A percentile compares a stretch with the other conserved stretches of the same genome.
phyloP scores from a whole-genome alignment of 208 protist species.

The Leishmania martiniquensis region DNA sequence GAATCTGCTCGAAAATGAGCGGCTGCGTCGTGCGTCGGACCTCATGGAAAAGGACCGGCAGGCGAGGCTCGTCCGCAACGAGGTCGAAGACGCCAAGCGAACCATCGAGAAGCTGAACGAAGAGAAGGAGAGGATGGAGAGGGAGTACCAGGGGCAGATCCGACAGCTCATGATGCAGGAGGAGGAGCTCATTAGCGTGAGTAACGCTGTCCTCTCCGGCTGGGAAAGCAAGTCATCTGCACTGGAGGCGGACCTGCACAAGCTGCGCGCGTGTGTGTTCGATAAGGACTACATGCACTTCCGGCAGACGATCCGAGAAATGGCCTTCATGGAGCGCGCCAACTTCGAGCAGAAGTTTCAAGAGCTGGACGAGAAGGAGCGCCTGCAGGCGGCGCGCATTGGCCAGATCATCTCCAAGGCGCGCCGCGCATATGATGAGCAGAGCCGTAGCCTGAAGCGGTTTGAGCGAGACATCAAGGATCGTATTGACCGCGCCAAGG shows the following conservation, averaged over 20 bases:
- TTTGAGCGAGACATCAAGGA: slow-evolving; percentile 49
- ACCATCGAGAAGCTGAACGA: slow-evolving; percentile 37
- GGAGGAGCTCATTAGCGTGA: slow-evolving; percentile 55
- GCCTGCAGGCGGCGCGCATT: slow-evolving; percentile 48
- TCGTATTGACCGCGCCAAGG: slow-evolving; percentile 16
- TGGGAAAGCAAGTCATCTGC: slow-evolving; percentile 67
- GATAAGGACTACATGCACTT: slow-evolving; percentile 77
- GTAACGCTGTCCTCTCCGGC: slow-evolving; percentile 57
- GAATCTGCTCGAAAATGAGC: slow-evolving; percentile 50
- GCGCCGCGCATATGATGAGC: slow-evolving; percentile 52
- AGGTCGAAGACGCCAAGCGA: slow-evolving; percentile 47
- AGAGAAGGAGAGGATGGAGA: slow-evolving; percentile 54
- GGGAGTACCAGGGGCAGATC: slow-evolving; percentile 69
- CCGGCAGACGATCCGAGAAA: slow-evolving; percentile 59
- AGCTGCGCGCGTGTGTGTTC: slow-evolving; percentile 63
- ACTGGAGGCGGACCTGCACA: slow-evolving; percentile 58
- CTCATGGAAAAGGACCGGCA: slow-evolving; percentile 73
- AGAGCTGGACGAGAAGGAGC: slow-evolving; percentile 66
- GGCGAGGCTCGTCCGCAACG: slow-evolving; percentile 47
- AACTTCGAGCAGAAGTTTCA: slow-evolving; percentile 71
- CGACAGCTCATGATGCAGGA: slow-evolving; percentile 58
- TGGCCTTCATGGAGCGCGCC: slow-evolving; percentile 49
- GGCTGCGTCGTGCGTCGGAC: slow-evolving; percentile 42
- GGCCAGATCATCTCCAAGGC: slow-evolving; percentile 53
- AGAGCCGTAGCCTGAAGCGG: slow-evolving; percentile 50